phyloP scores from a whole-genome alignment of 2,329 filamentous ascomycete genomes.

The Hypoxylon sp. region DNA sequence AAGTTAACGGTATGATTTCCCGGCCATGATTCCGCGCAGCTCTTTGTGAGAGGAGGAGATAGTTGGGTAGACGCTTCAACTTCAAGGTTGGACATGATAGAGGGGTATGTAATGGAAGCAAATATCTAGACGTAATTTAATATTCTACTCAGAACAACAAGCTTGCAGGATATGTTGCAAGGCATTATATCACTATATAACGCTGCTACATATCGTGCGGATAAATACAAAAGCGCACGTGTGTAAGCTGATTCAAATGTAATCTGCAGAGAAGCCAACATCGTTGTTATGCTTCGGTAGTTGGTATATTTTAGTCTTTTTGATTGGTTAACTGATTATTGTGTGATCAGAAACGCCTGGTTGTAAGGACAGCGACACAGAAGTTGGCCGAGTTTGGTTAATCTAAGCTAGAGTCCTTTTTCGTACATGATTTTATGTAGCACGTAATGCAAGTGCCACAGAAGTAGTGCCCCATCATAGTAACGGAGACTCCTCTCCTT shows the following conservation, averaged over 20 bases:
- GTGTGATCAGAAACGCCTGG: background rate
- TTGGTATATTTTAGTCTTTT: background rate
- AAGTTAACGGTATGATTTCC: background rate
- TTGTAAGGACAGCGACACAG: background rate
- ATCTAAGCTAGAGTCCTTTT: no score
- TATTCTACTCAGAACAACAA: no score
- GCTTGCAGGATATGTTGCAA: background rate
- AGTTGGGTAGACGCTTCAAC: background rate
- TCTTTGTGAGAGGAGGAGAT: background rate
- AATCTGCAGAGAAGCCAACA: constrained; percentile 6
- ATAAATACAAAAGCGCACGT: background rate
- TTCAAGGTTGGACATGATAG: background rate
- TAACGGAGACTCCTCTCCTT: background rate
- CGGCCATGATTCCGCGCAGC: background rate
- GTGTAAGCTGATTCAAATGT: constrained; percentile 9
- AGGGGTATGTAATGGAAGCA: background rate
- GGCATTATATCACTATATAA: background rate
- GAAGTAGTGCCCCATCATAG: background rate
- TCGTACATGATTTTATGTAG: background rate
- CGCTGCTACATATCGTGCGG: background rate
- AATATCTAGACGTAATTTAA: no score
- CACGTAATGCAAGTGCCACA: background rate
- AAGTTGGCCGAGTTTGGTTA: background rate
- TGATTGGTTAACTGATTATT: background rate
- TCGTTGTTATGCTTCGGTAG: background rate